Percentiles rank a stretch among this genome's conserved stretches.
Evolutionary conservation across 225 moss, liverwort and hornwort genomes (phyloP).

Genomic region (Pseudoscleropodium purum): DNA sequence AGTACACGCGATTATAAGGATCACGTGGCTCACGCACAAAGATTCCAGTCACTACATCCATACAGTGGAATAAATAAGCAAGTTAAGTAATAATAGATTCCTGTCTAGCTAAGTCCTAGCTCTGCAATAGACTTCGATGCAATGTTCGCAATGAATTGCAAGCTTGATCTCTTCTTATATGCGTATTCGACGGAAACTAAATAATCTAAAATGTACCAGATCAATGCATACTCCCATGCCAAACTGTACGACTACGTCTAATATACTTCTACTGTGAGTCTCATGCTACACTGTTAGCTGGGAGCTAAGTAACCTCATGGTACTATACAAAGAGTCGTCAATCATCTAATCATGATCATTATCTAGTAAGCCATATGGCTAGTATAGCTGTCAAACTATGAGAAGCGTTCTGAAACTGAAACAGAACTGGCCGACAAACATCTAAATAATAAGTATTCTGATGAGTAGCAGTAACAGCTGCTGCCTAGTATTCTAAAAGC

Average conservation of each 20-base stretch:
- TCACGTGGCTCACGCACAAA: constrained; percentile 11
- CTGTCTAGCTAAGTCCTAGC: background rate
- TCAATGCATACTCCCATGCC: constrained; percentile 23
- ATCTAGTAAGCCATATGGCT: constrained; percentile 14
- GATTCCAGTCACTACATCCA: background rate
- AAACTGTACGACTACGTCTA: background rate
- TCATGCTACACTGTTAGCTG: constrained; percentile 4
- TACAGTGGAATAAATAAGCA: background rate
- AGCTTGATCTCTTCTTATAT: background rate
- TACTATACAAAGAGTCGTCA: constrained; percentile 27
- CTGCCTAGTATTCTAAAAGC: background rate
- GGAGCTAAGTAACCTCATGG: constrained; percentile 14
- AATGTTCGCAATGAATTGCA: constrained; percentile 1
- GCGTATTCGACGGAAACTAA: background rate
- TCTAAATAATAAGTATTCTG: background rate
- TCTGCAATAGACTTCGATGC: background rate
- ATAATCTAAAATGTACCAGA: constrained; percentile 3
- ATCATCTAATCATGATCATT: constrained; percentile 14
- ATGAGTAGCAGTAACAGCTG: background rate
- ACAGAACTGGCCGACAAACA: constrained; percentile 11
- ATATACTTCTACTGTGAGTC: background rate
- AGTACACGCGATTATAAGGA: background rate
- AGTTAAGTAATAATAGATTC: background rate
- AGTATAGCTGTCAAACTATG: background rate
- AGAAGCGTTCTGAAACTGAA: background rate